A percentile compares a stretch with the other conserved stretches of the same genome.
phyloP scores from a whole-genome alignment of 1,139 yeast genomes.

The Geotrichum australiense region DNA sequence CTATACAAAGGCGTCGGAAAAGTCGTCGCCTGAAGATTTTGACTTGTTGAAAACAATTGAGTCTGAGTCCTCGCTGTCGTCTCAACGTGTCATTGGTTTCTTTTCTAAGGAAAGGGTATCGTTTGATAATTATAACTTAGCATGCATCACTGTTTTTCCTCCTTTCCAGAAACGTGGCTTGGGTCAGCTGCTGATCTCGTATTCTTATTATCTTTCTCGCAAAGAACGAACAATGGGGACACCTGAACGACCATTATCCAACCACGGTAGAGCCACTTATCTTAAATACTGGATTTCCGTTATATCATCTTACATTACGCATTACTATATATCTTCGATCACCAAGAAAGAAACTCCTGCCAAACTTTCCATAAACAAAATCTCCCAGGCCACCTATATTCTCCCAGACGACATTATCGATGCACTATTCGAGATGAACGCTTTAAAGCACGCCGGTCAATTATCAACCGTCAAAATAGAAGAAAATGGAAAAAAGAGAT shows the following conservation, averaged over 20 bases:
- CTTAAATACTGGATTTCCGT: slow-evolving; percentile 67
- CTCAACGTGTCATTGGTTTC: slow-evolving; percentile 57
- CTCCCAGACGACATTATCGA: slow-evolving; percentile 14
- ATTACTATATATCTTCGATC: slow-evolving; percentile 1
- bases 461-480: not conserved
- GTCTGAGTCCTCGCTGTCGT: slow-evolving; percentile 35
- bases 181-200: slow-evolving; percentile 75
- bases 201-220: slow-evolving; percentile 66
- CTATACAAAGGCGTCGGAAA: slow-evolving; percentile 14
- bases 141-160: slow-evolving; percentile 86
- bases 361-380: slow-evolving; percentile 13
- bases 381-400: slow-evolving; percentile 11
- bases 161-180: slow-evolving; percentile 77
- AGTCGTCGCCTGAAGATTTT: slow-evolving; percentile 20
- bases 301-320: slow-evolving; percentile 39
- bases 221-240: slow-evolving; percentile 60
- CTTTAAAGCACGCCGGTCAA: slow-evolving; percentile 1
- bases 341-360: not conserved
- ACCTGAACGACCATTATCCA: slow-evolving; percentile 86
- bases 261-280: slow-evolving; percentile 70
- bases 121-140: slow-evolving; percentile 79
- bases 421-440: slow-evolving; percentile 16
- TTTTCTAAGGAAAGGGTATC: slow-evolving; percentile 82
- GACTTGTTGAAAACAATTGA: slow-evolving; percentile 9
- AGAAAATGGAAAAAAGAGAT: too few species aligned